These are phyloP conservation scores for Coelastrella sp. DNA, from an alignment of 139 green algal species.

Conservation along the genomic window DNA sequence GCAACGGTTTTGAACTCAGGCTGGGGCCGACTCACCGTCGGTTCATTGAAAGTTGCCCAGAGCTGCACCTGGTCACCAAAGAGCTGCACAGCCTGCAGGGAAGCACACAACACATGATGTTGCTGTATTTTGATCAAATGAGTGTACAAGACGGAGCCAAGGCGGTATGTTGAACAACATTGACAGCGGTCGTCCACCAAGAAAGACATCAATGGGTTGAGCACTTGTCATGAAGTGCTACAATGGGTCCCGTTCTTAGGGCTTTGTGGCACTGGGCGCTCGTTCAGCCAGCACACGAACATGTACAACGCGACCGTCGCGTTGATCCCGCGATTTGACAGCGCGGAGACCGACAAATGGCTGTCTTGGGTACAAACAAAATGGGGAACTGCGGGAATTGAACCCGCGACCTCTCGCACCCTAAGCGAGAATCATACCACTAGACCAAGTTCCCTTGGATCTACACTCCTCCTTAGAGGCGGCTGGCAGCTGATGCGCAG, in stretches of 20 bases:
- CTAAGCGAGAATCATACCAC: not conserved
- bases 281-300: no score
- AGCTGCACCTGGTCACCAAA: slow-evolving; percentile 49
- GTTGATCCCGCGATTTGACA: no score
- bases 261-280: no score
- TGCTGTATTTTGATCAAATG: not conserved
- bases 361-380: not conserved
- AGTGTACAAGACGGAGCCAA: not conserved
- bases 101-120: not conserved
- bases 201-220: no score
- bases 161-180: no score
- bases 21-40: slow-evolving; percentile 38
- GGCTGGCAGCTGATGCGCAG: not conserved
- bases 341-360: no score
- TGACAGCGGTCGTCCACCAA: no score
- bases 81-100: slow-evolving; percentile 22
- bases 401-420: not conserved
- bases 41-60: slow-evolving; percentile 69
- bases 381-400: not conserved
- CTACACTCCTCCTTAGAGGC: not conserved
- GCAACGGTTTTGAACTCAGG: not conserved
- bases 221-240: no score
- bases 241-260: no score
- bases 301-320: not conserved
- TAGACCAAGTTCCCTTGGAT: not conserved